Base-by-base conservation (phyloP, 1,284 basidiomycete genomes). In the Irpex rosettiformis region DNA sequence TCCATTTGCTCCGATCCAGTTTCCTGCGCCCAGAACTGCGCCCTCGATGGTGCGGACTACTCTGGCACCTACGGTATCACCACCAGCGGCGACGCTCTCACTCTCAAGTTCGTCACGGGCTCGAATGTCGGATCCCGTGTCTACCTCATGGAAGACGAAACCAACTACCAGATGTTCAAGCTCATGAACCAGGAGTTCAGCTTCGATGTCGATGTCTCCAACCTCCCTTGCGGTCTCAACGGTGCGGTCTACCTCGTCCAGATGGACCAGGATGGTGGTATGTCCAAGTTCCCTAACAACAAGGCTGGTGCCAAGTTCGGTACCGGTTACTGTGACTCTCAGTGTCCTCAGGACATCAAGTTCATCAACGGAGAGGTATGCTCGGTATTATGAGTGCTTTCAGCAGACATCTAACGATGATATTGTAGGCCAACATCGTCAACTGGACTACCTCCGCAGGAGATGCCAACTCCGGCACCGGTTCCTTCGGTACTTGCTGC, bases 181-280 rank as follows among this genome's bases (percentile, higher is more conserved):
- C 72, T 78, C 58, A 66, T 74, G 63, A 81, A 81, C 71, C 75
- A 80, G 62, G 81, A 83, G 70, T 82, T 83, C 69, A 75, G 78
- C 25, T 82, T 83, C 69, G 80, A 82, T 69, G 79, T 84, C 69
- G 81, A 84, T 67, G 67, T 76, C 59, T 73, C 71, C 56, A 66
- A 71, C 55, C 70, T 77, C 52, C 72, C 72, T 16, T 77, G 75
- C 63, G 75, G 75, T 59, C 70, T 76, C 61, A 74, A 74, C 64
- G 75, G 73, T 57, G 74, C 74, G 25, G 64, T 75, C 54, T 75
- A 76, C 72, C 70, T 76, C 64, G 60, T 66, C 54, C 68, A 71
- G 63, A 74, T 84, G 82, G 78, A 78, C 60, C 74, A 75, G 16
- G 82, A 84, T 66, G 84, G 84, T 71, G 83, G 83, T 54, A 59